Evolutionary conservation across 768 basidiomycete species (phyloP).

Genomic region (Rhodocollybia butyracea): DNA sequence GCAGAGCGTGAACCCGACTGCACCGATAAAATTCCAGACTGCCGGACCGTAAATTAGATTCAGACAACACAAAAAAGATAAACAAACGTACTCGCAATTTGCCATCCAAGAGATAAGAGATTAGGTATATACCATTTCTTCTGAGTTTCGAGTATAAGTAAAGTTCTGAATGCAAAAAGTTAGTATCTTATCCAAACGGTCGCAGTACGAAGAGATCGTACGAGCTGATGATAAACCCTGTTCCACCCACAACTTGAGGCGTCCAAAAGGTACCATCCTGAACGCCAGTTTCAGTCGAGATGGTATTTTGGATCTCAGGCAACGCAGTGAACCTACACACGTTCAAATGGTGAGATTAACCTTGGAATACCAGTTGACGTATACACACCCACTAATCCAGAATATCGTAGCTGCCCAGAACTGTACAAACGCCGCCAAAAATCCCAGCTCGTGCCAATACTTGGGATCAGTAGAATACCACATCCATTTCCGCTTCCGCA

Average conservation of each 20-base stretch:
- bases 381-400: conserved; percentile 48
- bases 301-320: conserved; percentile 30
- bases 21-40: conserved; percentile 63
- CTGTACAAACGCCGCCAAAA: conserved; percentile 48
- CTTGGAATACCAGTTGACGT: no score
- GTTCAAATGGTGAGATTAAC: neutral
- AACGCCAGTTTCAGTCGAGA: conserved; percentile 23
- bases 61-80: neutral
- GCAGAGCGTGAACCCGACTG: conserved; percentile 54
- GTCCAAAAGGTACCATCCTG: conserved; percentile 55
- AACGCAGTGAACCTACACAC: conserved; percentile 30
- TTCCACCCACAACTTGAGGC: conserved; percentile 61
- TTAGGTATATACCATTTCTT: conserved; percentile 49
- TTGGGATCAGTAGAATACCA: conserved; percentile 35
- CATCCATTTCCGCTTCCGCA: conserved; percentile 23
- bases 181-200: neutral
- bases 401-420: conserved; percentile 56
- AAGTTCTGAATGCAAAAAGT: conserved; percentile 16
- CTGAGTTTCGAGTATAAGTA: conserved; percentile 56
- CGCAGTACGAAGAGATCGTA: conserved; percentile 13
- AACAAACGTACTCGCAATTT: conserved; percentile 36
- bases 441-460: conserved; percentile 43
- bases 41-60: neutral
- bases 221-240: conserved; percentile 53
- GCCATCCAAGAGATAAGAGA: conserved; percentile 51